These are phyloP conservation scores for Cornus controversa DNA, from an alignment of 148 eudicot genomes.

Conservation along the genomic window DNA sequence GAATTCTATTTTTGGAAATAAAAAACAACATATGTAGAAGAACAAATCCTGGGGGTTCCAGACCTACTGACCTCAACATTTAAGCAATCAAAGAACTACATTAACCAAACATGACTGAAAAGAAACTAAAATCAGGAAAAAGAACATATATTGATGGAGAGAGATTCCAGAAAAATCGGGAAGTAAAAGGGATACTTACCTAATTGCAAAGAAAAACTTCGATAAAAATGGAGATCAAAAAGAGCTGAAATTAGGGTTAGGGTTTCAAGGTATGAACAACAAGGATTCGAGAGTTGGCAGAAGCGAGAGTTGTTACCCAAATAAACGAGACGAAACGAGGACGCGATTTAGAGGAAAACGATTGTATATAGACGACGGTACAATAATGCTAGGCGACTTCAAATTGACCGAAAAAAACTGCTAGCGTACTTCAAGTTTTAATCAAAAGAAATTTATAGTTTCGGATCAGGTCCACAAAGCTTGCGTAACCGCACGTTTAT, in stretches of 20 bases:
- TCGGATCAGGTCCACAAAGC: background rate
- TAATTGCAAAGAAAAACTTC: background rate
- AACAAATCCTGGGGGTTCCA: background rate
- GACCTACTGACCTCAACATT: background rate
- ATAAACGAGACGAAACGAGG: background rate
- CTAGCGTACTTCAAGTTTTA: too few species aligned
- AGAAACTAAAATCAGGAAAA: too few species aligned
- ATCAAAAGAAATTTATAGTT: background rate
- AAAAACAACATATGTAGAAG: too few species aligned
- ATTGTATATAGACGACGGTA: background rate
- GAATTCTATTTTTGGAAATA: too few species aligned
- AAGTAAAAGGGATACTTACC: background rate
- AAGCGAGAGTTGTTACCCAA: too few species aligned
- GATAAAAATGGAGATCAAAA: background rate
- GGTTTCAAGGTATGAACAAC: background rate
- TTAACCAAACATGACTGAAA: background rate
- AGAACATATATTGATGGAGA: background rate
- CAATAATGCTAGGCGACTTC: background rate
- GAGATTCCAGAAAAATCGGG: background rate
- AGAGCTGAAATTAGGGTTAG: slow-evolving; percentile 5
- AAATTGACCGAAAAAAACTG: too few species aligned
- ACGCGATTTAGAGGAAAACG: background rate
- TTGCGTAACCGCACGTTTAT: background rate
- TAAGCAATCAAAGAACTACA: background rate
- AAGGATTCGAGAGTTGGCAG: too few species aligned